Evolutionary conservation across 140 eudicot species (phyloP), one percentile per base, ranked within the genome.

Genomic region (Ambrosia hybrid): DNA sequence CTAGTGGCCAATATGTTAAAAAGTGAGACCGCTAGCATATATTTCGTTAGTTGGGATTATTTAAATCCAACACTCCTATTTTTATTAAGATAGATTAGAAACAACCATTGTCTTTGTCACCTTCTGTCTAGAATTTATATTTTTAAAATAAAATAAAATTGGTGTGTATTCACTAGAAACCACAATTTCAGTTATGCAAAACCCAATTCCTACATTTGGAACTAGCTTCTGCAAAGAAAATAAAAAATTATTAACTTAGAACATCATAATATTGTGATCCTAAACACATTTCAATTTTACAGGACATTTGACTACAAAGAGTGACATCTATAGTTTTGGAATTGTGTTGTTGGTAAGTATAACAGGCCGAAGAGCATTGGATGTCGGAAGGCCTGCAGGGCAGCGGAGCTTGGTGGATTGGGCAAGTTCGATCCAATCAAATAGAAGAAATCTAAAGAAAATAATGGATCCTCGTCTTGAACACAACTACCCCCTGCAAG

Each of bases 401-500:
- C 41, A 55, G 4, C 11, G 14, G 0, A 65, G 49, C 49, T 63
- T 78, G 68, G 68, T 78, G 5, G 41, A 43, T 3, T 77, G 81
- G 81, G 55, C 17, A 9, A 4, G 33, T 13, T 45, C 34, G 9
- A 3, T 62, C 13, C 39, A 70, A 51, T 39, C 58, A 13, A 12
- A 15, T 0, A 62, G 8, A 62, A 15, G 8, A 30, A 9, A 53
- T 45, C 67, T 77, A 30, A 51, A 62, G 67, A 6, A 15, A 62
- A 26, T 77, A 39, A 70, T 77, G 51, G 81, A 77, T 77, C 81
- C 81, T 14, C 81, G 76, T 56, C 76, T 77, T 62, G 60, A 63
- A 62, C 51, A 61, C 5, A 52, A 52, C 8, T 77, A 62, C 67
- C 60, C 77, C 39, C 4, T 26, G 15, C 34, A 70, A 70, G 72